A percentile compares a stretch with the other conserved stretches of the same genome.
These are phyloP conservation scores for Colletotrichum sp. DNA, from an alignment of 2,329 filamentous ascomycete genomes.

Conservation along the genomic window DNA sequence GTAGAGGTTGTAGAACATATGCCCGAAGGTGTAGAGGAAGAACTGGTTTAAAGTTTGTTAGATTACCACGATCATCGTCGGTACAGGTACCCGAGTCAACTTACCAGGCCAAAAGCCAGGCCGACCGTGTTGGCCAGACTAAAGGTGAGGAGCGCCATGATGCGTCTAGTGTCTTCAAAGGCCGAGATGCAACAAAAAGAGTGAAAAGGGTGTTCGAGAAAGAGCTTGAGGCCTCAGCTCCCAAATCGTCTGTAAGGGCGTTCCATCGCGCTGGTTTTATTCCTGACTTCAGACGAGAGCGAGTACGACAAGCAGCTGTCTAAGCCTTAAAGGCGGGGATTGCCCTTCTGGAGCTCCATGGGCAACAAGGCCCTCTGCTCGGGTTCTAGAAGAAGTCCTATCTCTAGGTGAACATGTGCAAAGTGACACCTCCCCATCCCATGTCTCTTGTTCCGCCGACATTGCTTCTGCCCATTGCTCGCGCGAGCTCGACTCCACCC, in stretches of 20 bases:
- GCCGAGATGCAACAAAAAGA: background rate
- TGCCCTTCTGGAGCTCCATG: background rate
- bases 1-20: conserved; percentile 28
- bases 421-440: background rate
- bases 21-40: background rate
- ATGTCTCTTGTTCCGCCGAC: background rate
- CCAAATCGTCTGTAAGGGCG: background rate
- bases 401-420: background rate
- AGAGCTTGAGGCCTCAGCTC: background rate
- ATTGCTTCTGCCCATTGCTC: background rate
- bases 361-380: background rate
- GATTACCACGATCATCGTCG: background rate
- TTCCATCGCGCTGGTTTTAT: background rate
- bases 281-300: background rate
- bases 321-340: conserved; percentile 2
- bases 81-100: background rate
- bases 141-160: conserved; percentile 1
- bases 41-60: background rate
- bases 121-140: conserved; percentile 1
- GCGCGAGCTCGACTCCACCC: background rate
- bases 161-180: background rate
- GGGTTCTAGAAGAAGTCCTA: background rate
- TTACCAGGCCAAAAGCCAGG: background rate
- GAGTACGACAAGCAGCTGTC: background rate
- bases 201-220: background rate